phyloP scores from a whole-genome alignment of 2,329 filamentous ascomycete genomes.

The Scorias spongiosa region DNA sequence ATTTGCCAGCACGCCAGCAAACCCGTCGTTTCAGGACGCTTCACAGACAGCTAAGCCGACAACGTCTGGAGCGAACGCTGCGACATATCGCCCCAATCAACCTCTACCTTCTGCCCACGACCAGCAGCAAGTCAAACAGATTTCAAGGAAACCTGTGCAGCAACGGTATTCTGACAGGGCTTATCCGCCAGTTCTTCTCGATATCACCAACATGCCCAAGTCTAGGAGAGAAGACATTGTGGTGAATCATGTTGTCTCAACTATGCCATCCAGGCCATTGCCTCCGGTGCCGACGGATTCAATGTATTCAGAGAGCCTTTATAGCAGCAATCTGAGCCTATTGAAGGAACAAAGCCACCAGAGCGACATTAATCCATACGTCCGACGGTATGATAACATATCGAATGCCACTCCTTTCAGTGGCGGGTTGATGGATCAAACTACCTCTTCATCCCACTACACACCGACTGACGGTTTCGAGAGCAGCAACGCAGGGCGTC shows the following conservation, averaged over 20 bases:
- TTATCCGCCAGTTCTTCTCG: not conserved
- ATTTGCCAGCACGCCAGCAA: too few species aligned
- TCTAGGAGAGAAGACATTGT: not conserved
- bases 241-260: not conserved
- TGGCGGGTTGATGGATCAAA: too few species aligned
- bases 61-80: too few species aligned
- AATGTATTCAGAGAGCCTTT: conserved; percentile 2
- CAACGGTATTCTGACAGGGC: not conserved
- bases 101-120: too few species aligned
- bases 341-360: conserved; percentile 9
- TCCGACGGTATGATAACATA: conserved; percentile 4
- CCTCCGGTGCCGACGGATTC: not conserved
- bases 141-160: not conserved
- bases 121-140: too few species aligned
- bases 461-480: too few species aligned
- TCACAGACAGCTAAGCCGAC: too few species aligned
- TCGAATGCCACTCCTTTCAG: not conserved
- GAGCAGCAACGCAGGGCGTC: too few species aligned
- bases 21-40: too few species aligned
- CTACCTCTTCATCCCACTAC: too few species aligned
- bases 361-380: conserved; percentile 12
- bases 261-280: not conserved
- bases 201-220: not conserved
- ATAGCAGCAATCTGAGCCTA: conserved; percentile 10
- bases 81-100: too few species aligned